Percentiles rank a stretch among this genome's conserved stretches.
phyloP scores from a whole-genome alignment of 2,329 filamentous ascomycete genomes.

The Cercospora zeina region DNA sequence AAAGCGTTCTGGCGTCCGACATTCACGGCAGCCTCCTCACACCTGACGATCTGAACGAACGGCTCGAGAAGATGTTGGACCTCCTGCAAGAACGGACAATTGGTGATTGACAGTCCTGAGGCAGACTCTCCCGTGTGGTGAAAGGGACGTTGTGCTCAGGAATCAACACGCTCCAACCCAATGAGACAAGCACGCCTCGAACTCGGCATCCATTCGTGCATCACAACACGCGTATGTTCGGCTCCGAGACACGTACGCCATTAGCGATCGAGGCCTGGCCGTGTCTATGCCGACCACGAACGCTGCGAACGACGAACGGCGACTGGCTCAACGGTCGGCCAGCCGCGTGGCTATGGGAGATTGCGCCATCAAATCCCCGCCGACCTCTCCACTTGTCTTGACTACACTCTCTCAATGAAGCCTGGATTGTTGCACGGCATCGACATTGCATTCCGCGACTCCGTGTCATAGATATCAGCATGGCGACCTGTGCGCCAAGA shows the following conservation, averaged over 20 bases:
- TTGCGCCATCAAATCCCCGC: slow-evolving; percentile 14
- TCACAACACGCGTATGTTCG: neutral
- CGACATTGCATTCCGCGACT: neutral
- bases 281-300: slow-evolving; percentile 7
- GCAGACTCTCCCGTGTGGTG: too few species aligned
- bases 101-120: too few species aligned
- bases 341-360: slow-evolving; percentile 11
- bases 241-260: neutral
- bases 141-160: too few species aligned
- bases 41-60: too few species aligned
- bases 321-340: slow-evolving; percentile 6
- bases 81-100: too few species aligned
- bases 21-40: too few species aligned
- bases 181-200: neutral
- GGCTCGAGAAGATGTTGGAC: too few species aligned
- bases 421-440: neutral
- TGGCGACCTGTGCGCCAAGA: neutral
- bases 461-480: neutral
- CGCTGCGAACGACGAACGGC: neutral
- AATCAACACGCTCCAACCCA: too few species aligned
- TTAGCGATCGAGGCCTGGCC: neutral
- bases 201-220: neutral
- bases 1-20: too few species aligned
- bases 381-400: neutral
- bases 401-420: neutral